These are phyloP conservation scores for Phytophthora niederhauseri DNA, from an alignment of 352 stramenopile genomes.

Conservation along the genomic window DNA sequence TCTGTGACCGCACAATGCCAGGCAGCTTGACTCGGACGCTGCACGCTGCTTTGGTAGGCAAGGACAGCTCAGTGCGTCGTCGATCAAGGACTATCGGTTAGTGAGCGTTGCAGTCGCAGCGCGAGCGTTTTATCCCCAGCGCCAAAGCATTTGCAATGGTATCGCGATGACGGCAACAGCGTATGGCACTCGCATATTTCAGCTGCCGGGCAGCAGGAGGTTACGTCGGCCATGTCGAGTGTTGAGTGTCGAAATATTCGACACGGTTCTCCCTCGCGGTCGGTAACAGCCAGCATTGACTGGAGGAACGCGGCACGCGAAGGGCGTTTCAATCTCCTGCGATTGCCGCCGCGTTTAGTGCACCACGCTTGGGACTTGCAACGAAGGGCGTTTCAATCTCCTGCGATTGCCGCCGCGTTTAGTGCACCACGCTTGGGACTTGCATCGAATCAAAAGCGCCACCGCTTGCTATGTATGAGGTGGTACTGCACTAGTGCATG, in stretches of 20 bases:
- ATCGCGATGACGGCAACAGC: not conserved
- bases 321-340: slow-evolving; percentile 1
- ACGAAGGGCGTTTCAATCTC: not conserved
- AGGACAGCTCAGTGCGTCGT: too few species aligned
- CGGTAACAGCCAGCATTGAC: not conserved
- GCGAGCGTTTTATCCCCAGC: not conserved
- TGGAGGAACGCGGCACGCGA: not conserved
- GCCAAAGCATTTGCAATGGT: not conserved
- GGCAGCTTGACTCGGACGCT: not conserved
- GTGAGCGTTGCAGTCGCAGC: not conserved
- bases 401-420: not conserved
- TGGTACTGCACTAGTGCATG: not conserved
- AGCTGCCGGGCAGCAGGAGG: not conserved
- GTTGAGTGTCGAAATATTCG: not conserved
- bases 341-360: slow-evolving; percentile 3
- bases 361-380: not conserved
- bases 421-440: not conserved
- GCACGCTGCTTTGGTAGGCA: too few species aligned
- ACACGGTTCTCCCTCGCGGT: not conserved
- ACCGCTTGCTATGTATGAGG: too few species aligned
- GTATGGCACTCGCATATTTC: not conserved
- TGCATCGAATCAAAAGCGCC: not conserved
- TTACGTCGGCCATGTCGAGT: not conserved
- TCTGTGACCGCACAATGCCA: not conserved
- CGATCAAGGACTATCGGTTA: not conserved